Evolutionary conservation across 306 rosid genomes (phyloP).

Genomic region (Malus sylvestris): DNA sequence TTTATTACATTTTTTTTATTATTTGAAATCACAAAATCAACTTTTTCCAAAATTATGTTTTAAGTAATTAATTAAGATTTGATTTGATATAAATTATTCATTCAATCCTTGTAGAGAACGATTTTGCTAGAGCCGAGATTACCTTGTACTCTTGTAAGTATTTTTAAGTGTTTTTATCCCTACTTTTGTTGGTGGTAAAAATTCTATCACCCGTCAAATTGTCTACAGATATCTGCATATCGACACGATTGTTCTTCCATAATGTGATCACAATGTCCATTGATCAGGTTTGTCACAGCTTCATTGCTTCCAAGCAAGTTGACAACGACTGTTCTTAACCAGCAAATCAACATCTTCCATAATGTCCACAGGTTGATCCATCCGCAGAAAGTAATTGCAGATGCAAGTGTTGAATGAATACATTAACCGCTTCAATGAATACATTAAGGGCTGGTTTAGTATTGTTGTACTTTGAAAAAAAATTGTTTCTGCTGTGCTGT

Average conservation of each 20-base stretch:
- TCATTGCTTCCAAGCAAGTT: constrained; percentile 43
- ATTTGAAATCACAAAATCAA: no score
- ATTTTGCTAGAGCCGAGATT: no score
- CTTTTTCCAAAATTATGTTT: no score
- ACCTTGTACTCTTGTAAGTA: no score
- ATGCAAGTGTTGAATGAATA: constrained; percentile 14
- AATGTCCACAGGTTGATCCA: constrained; percentile 40
- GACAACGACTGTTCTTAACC: constrained; percentile 33
- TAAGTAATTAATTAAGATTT: no score
- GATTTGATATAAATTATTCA: no score
- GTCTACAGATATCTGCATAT: constrained; percentile 2
- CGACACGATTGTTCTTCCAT: constrained; percentile 15
- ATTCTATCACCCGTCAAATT: constrained; percentile 5
- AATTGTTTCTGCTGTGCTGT: no score
- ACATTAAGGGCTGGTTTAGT: neutral
- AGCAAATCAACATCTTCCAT: constrained; percentile 40
- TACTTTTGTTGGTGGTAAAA: no score
- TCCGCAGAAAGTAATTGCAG: constrained; percentile 33
- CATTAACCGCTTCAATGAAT: constrained; percentile 1
- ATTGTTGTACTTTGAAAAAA: no score
- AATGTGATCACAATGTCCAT: constrained; percentile 31
- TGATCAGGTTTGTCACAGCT: constrained; percentile 35
- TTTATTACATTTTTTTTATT: no score
- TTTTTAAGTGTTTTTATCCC: no score
- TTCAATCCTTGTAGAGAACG: no score